Conservation (phyloP, 306 rosid species). For the Rosa persica region DNA sequence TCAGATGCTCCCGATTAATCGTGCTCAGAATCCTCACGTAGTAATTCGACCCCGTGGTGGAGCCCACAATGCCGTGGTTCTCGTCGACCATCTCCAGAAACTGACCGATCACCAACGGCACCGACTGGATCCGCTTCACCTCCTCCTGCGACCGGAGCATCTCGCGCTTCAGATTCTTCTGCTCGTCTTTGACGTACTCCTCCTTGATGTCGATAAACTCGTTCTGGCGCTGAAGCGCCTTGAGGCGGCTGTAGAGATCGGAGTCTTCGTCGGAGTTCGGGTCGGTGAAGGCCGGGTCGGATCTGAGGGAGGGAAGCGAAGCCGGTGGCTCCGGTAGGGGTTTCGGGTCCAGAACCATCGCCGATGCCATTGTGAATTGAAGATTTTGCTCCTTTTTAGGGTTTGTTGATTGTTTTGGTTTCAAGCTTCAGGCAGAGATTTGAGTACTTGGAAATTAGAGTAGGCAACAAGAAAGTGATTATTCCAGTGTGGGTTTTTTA, state of each 20-base stretch:
- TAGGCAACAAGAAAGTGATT: conserved; percentile 18
- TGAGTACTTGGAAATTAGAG: conserved; percentile 6
- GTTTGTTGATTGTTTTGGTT: neutral
- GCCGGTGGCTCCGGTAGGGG: conserved; percentile 69
- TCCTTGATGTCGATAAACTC: conserved; percentile 95
- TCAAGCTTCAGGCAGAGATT: neutral
- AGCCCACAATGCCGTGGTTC: conserved; percentile 94
- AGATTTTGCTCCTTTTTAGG: neutral
- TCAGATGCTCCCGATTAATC: conserved; percentile 85
- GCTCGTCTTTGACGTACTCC: conserved; percentile 91
- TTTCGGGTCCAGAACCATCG: conserved; percentile 72
- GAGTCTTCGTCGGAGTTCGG: conserved; percentile 54
- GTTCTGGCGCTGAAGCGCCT: conserved; percentile 72
- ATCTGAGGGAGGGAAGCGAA: conserved; percentile 46
- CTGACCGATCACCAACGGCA: conserved; percentile 95
- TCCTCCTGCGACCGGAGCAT: conserved; percentile 94
- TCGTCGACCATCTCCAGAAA: conserved; percentile 98
- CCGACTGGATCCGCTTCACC: conserved; percentile 96
- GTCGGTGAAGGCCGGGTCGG: conserved; percentile 50
- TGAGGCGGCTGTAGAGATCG: conserved; percentile 82
- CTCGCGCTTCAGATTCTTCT: conserved; percentile 95
- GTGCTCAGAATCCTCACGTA: conserved; percentile 93
- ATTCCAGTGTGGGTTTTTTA: neutral
- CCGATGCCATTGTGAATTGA: conserved; percentile 63
- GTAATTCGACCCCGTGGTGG: conserved; percentile 97